Evolutionary conservation across 2,329 filamentous ascomycete species (phyloP).

Genomic region (Talaromyces sp.): DNA sequence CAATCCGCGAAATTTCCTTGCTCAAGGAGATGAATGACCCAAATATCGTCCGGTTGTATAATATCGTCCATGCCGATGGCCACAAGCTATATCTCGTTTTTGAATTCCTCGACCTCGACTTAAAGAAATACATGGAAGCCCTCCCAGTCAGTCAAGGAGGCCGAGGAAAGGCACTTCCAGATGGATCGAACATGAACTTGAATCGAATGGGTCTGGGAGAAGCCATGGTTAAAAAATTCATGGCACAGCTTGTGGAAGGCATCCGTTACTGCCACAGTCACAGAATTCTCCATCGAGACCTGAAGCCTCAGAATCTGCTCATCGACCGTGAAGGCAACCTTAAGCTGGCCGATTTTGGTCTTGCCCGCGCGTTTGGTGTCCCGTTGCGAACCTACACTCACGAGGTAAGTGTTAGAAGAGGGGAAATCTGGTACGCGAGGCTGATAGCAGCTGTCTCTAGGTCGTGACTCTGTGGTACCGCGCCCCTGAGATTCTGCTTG

Average conservation of each 20-base stretch:
- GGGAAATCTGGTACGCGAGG: neutral
- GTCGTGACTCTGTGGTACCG: slow-evolving; percentile 94
- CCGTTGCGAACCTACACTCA: slow-evolving; percentile 88
- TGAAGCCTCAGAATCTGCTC: slow-evolving; percentile 86
- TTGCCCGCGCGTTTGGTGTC: slow-evolving; percentile 85
- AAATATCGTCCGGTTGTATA: slow-evolving; percentile 80
- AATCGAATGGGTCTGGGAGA: slow-evolving; percentile 67
- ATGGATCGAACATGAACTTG: slow-evolving; percentile 62
- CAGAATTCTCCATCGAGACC: slow-evolving; percentile 77
- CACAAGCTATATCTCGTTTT: slow-evolving; percentile 93
- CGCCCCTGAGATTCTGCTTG: slow-evolving; percentile 81
- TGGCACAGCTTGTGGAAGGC: slow-evolving; percentile 79
- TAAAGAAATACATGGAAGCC: slow-evolving; percentile 96
- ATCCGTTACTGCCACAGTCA: slow-evolving; percentile 86
- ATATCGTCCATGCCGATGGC: slow-evolving; percentile 91
- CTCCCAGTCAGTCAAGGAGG: slow-evolving; percentile 79
- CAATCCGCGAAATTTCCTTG: slow-evolving; percentile 88
- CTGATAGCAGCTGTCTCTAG: slow-evolving; percentile 27
- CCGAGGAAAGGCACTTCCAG: slow-evolving; percentile 76
- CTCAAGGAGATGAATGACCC: slow-evolving; percentile 92
- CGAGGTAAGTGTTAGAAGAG: slow-evolving; percentile 50
- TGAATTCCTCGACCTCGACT: slow-evolving; percentile 83
- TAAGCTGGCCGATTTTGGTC: slow-evolving; percentile 84
- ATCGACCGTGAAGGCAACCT: slow-evolving; percentile 83
- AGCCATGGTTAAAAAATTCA: slow-evolving; percentile 86